These are phyloP conservation scores for Aquilaria malaccensis DNA, from an alignment of 345 rosid genomes.

Conservation along the genomic window DNA sequence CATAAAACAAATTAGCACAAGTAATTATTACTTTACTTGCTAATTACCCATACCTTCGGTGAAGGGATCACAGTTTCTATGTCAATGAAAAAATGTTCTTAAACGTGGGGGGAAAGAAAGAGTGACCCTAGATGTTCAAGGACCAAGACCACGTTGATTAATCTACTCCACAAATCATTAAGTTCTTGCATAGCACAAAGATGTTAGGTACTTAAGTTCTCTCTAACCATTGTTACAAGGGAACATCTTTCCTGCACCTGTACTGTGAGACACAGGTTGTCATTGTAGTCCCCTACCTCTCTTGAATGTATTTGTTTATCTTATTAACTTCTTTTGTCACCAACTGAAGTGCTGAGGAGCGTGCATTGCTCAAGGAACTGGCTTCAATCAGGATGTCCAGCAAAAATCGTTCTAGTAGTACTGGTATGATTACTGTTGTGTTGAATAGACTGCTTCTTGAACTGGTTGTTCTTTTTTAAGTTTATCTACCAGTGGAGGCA, in stretches of 20 bases:
- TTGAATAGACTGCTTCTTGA: background rate
- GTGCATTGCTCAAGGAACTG: slow-evolving; percentile 55
- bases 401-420: slow-evolving; percentile 24
- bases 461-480: background rate
- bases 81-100: too few species aligned
- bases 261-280: background rate
- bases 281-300: background rate
- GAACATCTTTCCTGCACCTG: background rate
- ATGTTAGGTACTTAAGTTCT: too few species aligned
- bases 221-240: background rate
- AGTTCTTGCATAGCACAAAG: too few species aligned
- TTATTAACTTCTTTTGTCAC: slow-evolving; percentile 13
- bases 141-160: too few species aligned
- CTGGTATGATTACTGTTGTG: slow-evolving; percentile 23
- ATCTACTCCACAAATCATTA: too few species aligned
- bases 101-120: too few species aligned
- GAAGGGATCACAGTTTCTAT: too few species aligned
- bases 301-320: slow-evolving; percentile 1
- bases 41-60: too few species aligned
- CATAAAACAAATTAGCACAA: too few species aligned
- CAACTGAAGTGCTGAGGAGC: slow-evolving; percentile 54
- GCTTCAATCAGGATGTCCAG: slow-evolving; percentile 41
- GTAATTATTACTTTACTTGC: too few species aligned
- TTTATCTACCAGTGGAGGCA: background rate
- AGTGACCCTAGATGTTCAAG: too few species aligned